Percentiles rank a stretch among this genome's conserved stretches.
phyloP scores from a whole-genome alignment of 2,329 filamentous ascomycete genomes.

The Calonectria fujianensis region DNA sequence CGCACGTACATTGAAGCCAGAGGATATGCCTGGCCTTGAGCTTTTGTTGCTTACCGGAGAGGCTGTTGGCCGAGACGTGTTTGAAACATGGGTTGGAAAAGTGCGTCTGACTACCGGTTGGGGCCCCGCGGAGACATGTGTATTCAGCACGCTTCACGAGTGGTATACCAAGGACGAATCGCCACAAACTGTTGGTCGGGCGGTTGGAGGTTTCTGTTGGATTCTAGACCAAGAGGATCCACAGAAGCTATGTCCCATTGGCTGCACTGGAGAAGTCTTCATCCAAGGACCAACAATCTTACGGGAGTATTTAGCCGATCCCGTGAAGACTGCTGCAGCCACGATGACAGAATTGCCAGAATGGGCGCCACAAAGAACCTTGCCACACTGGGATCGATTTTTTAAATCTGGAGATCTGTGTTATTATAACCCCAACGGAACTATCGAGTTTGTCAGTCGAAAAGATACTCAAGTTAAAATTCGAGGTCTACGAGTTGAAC shows the following conservation, averaged over 20 bases:
- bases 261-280: conserved; percentile 16
- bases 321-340: not conserved
- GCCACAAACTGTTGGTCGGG: not conserved
- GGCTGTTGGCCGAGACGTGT: conserved; percentile 12
- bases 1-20: conserved; percentile 13
- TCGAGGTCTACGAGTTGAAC: conserved; percentile 65
- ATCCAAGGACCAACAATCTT: conserved; percentile 11
- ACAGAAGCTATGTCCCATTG: not conserved
- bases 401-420: conserved; percentile 22
- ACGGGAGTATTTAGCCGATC: conserved; percentile 21
- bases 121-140: conserved; percentile 22
- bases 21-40: conserved; percentile 19
- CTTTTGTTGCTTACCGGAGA: conserved; percentile 7
- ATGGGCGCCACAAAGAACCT: conserved; percentile 8
- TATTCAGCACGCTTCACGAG: conserved; percentile 17
- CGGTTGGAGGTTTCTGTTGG: conserved; percentile 23
- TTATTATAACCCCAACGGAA: conserved; percentile 1
- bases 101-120: conserved; percentile 6
- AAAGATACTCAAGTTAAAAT: conserved; percentile 74
- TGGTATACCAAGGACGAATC: conserved; percentile 26
- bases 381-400: conserved; percentile 22
- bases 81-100: conserved; percentile 26
- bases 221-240: conserved; percentile 24
- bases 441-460: conserved; percentile 9
- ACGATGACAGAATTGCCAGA: conserved; percentile 3